Conservation (phyloP, 2,329 filamentous ascomycete species). For the Hymenoscyphus repandus region DNA sequence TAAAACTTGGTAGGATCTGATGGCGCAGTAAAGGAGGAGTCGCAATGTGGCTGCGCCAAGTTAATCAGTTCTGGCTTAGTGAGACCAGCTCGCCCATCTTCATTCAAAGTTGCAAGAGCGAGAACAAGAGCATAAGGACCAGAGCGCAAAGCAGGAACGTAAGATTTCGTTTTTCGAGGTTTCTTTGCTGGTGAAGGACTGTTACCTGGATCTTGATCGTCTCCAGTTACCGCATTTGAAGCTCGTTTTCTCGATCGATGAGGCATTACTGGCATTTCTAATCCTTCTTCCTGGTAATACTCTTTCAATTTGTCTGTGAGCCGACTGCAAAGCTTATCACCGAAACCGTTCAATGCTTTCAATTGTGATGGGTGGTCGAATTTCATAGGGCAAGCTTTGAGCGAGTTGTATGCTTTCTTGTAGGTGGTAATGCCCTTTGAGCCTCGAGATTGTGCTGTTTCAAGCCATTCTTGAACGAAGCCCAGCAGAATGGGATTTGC, state of each 20-base stretch:
- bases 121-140: slow-evolving; percentile 69
- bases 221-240: slow-evolving; percentile 7
- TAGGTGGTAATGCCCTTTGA: slow-evolving; percentile 68
- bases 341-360: slow-evolving; percentile 67
- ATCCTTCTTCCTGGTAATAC: slow-evolving; percentile 61
- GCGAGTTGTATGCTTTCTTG: slow-evolving; percentile 69
- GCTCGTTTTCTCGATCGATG: slow-evolving; percentile 32
- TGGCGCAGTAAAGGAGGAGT: slow-evolving; percentile 66
- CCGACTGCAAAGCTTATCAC: slow-evolving; percentile 64
- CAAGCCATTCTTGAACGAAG: slow-evolving; percentile 76
- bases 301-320: slow-evolving; percentile 56
- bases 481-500: slow-evolving; percentile 63
- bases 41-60: slow-evolving; percentile 64
- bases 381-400: slow-evolving; percentile 67
- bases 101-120: slow-evolving; percentile 55
- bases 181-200: slow-evolving; percentile 44
- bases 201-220: slow-evolving; percentile 8
- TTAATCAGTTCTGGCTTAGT: slow-evolving; percentile 65
- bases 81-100: slow-evolving; percentile 51
- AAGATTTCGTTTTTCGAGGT: slow-evolving; percentile 54
- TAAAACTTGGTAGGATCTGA: slow-evolving; percentile 64
- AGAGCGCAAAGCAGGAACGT: slow-evolving; percentile 68
- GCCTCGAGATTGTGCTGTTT: slow-evolving; percentile 62
- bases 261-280: slow-evolving; percentile 61
- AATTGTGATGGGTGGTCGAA: slow-evolving; percentile 64